Conservation (phyloP, 2,329 filamentous ascomycete species). For the Phialophora verrucosa region DNA sequence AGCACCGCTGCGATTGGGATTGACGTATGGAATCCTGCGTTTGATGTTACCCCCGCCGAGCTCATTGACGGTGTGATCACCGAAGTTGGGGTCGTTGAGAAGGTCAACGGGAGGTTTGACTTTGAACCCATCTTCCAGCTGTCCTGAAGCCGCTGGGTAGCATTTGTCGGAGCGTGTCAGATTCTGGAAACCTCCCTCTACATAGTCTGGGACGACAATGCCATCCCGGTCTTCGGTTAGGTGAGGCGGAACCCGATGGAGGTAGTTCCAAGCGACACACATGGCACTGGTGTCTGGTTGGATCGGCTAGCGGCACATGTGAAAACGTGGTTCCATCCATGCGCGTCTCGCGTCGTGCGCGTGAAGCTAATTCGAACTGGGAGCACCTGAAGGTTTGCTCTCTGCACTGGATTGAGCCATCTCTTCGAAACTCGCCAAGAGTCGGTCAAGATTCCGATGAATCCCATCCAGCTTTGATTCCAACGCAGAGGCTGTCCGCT, state of each 20-base stretch:
- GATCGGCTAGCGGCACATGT: slow-evolving; percentile 37
- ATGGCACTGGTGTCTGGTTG: background rate
- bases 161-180: background rate
- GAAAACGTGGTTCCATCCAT: slow-evolving; percentile 25
- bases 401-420: slow-evolving; percentile 42
- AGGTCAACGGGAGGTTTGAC: slow-evolving; percentile 72
- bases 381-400: slow-evolving; percentile 29
- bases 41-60: slow-evolving; percentile 88
- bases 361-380: slow-evolving; percentile 26
- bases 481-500: slow-evolving; percentile 60
- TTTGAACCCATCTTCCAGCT: slow-evolving; percentile 51
- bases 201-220: background rate
- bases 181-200: background rate
- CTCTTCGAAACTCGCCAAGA: slow-evolving; percentile 54
- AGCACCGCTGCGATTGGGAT: slow-evolving; percentile 79
- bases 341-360: background rate
- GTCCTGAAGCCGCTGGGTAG: slow-evolving; percentile 14
- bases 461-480: slow-evolving; percentile 61
- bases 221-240: background rate
- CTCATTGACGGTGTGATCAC: slow-evolving; percentile 95
- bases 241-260: background rate
- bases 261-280: background rate
- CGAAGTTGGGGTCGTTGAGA: slow-evolving; percentile 85
- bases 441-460: slow-evolving; percentile 61
- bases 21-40: slow-evolving; percentile 93